Conservation (phyloP, 2,329 filamentous ascomycete species). For the Cytospora schulzeri region DNA sequence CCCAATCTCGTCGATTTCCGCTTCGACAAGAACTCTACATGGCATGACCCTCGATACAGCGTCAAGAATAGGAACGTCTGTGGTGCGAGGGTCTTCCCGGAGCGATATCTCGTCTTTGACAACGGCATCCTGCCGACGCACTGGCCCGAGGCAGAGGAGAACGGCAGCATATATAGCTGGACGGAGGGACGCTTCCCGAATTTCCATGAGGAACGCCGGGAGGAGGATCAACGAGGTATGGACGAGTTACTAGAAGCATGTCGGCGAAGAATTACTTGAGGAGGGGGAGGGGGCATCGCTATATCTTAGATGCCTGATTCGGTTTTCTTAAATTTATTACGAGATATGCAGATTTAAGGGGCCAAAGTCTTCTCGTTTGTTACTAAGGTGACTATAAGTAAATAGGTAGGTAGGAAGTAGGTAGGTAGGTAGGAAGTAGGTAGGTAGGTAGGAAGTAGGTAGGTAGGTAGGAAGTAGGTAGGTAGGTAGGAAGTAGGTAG, state of each 20-base stretch:
- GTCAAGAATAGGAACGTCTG: neutral
- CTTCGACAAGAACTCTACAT: neutral
- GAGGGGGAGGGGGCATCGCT: too few relatives aligned
- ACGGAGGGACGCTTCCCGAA: neutral
- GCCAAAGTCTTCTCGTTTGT: too few relatives aligned
- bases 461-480: too few relatives aligned
- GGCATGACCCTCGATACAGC: neutral
- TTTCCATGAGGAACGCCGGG: constrained; percentile 3
- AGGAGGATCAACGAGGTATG: constrained; percentile 12
- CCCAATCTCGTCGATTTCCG: constrained; percentile 20
- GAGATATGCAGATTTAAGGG: too few relatives aligned
- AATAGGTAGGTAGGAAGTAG: too few relatives aligned
- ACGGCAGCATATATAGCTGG: neutral
- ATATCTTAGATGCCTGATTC: too few relatives aligned
- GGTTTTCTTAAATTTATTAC: too few relatives aligned
- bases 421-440: too few relatives aligned
- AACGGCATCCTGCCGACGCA: constrained; percentile 4
- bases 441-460: too few relatives aligned
- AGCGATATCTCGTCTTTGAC: constrained; percentile 13
- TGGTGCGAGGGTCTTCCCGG: neutral
- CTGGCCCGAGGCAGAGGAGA: neutral
- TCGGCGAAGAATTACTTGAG: neutral
- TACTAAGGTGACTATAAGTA: too few relatives aligned
- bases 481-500: too few relatives aligned
- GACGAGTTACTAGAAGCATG: constrained; percentile 2